A percentile compares a stretch with the other conserved stretches of the same genome.
Evolutionary conservation across 2,329 filamentous ascomycete species (phyloP).

Genomic region (Coniella lustricola): DNA sequence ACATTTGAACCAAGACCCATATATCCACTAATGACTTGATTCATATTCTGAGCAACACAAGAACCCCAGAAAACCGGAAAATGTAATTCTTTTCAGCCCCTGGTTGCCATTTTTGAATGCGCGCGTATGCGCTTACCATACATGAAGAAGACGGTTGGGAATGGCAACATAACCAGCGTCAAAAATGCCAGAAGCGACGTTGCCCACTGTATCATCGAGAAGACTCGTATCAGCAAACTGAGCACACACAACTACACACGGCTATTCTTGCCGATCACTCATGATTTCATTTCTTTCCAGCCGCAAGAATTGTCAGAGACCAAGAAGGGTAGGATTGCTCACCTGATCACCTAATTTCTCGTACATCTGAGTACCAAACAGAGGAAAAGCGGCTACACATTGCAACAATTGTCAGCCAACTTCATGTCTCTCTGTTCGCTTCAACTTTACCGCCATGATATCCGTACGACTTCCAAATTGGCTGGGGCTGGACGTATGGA

Average conservation of each 20-base stretch:
- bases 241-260: not conserved
- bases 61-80: no score
- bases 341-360: conserved; percentile 54
- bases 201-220: conserved; percentile 45
- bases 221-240: conserved; percentile 10
- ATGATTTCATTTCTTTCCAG: no score
- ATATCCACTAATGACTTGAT: no score
- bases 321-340: not conserved
- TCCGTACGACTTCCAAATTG: no score
- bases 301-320: not conserved
- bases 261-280: not conserved
- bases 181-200: conserved; percentile 55
- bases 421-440: not conserved
- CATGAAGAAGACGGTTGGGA: conserved; percentile 56
- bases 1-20: no score
- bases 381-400: conserved; percentile 59
- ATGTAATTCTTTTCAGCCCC: conserved; percentile 17
- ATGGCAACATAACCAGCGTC: conserved; percentile 55
- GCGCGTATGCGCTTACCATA: conserved; percentile 51
- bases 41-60: no score
- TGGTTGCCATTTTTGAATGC: conserved; percentile 45
- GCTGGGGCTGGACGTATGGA: no score
- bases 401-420: conserved; percentile 8
- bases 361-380: conserved; percentile 72
- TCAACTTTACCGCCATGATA: no score